Conservation (phyloP, 2,329 filamentous ascomycete genomes). For the Botrytis tulipae region DNA sequence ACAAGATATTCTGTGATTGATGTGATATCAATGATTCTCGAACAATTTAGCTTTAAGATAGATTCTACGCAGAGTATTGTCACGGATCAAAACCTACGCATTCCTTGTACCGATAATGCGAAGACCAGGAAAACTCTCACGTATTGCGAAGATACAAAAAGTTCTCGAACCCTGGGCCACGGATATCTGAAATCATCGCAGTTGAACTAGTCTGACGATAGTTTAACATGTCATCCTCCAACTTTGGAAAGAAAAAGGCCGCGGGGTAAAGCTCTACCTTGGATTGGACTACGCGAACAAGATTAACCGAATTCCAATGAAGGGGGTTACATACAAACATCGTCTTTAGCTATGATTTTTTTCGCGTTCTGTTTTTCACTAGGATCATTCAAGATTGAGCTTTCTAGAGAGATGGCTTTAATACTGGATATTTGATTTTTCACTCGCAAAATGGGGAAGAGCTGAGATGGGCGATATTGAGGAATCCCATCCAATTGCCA, state of each 20-base stretch:
- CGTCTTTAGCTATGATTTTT: background rate
- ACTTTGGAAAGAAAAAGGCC: background rate
- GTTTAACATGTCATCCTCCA: background rate
- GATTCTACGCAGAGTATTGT: background rate
- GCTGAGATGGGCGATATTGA: background rate
- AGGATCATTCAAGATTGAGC: accelerated
- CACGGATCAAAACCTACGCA: background rate
- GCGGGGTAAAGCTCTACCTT: background rate
- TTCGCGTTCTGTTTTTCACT: background rate
- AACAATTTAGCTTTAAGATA: background rate
- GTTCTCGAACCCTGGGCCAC: background rate
- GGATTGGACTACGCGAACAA: background rate
- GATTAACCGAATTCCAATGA: background rate
- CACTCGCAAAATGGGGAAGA: background rate
- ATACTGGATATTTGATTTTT: background rate
- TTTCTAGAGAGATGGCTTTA: background rate
- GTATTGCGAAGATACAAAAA: background rate
- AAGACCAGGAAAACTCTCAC: background rate
- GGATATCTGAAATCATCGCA: background rate
- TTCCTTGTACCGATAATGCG: background rate
- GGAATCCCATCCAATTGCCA: accelerated
- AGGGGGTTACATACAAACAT: background rate
- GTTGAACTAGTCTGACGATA: background rate
- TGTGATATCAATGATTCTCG: background rate
- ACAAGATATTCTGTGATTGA: background rate